phyloP scores from a whole-genome alignment of 768 basidiomycete genomes.

The Daedalea quercina region DNA sequence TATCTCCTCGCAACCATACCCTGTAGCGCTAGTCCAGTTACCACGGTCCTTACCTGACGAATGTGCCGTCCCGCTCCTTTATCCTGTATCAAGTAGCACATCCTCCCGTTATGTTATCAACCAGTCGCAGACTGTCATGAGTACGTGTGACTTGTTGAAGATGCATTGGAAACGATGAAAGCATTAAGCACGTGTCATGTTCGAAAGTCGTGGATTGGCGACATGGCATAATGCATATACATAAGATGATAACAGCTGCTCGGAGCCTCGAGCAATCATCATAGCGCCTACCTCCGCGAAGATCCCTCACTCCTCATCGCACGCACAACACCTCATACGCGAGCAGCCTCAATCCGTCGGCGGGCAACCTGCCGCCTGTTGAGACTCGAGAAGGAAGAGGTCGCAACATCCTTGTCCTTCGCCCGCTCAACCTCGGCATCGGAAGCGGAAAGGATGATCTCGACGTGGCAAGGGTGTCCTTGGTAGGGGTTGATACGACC shows the following conservation, averaged over 20 bases:
- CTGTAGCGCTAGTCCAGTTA: too few species aligned
- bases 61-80: not conserved
- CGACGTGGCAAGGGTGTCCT: conserved; percentile 95
- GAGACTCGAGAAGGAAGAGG: conserved; percentile 50
- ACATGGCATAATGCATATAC: conserved; percentile 26
- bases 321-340: conserved; percentile 21
- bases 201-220: conserved; percentile 6
- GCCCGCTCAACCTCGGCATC: conserved; percentile 86
- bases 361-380: conserved; percentile 85
- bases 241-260: conserved; percentile 18
- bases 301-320: conserved; percentile 6
- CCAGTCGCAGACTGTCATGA: not conserved
- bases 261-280: conserved; percentile 11
- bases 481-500: conserved; percentile 99
- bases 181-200: not conserved
- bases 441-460: conserved; percentile 80
- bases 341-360: conserved; percentile 81
- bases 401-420: conserved; percentile 66
- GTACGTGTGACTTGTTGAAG: not conserved
- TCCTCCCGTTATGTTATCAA: not conserved
- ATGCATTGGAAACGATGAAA: too few species aligned
- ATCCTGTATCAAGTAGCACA: not conserved
- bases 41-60: too few species aligned
- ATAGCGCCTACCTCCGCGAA: conserved; percentile 9
- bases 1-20: too few species aligned